Evolutionary conservation across 768 basidiomycete genomes (phyloP).

Genomic region (Leccinum imitatum): DNA sequence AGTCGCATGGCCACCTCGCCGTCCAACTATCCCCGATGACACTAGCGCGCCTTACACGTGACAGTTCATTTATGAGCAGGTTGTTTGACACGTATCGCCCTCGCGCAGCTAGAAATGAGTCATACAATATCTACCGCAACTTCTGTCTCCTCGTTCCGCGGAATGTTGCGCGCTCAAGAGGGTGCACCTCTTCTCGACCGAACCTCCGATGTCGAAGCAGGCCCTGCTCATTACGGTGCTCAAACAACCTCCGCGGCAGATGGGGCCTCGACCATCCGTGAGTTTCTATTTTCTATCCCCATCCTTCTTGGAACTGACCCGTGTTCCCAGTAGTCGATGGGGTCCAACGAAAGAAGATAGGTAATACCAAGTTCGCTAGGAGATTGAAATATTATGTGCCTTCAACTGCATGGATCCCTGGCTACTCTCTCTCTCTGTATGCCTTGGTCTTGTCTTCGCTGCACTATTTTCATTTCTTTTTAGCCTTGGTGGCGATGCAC

Average conservation of each 20-base stretch:
- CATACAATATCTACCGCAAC: constrained; percentile 29
- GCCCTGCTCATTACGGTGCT: constrained; percentile 20
- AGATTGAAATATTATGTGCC: constrained; percentile 75
- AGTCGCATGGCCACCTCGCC: too few relatives aligned
- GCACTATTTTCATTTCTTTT: constrained; percentile 1
- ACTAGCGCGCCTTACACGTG: too few relatives aligned
- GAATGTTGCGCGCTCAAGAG: constrained; percentile 23
- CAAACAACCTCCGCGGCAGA: constrained; percentile 16
- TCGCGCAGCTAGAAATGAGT: constrained; percentile 12
- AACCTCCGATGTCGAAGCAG: constrained; percentile 28
- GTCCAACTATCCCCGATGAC: too few relatives aligned
- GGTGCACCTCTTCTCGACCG: constrained; percentile 23
- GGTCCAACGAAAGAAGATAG: constrained; percentile 15
- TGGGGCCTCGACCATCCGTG: constrained; percentile 21
- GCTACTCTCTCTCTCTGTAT: constrained; percentile 67
- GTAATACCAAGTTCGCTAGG: constrained; percentile 40
- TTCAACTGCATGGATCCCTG: constrained; percentile 75
- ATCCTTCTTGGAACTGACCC: background rate
- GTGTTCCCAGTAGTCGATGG: constrained; percentile 11
- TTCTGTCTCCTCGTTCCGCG: constrained; percentile 28
- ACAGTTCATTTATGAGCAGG: too few relatives aligned
- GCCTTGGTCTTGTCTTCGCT: constrained; percentile 26
- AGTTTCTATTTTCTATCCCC: background rate
- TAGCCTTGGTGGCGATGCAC: constrained; percentile 67
- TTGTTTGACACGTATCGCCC: too few relatives aligned